Percentiles rank a stretch among this genome's conserved stretches.
Conservation (phyloP, 768 basidiomycete species). For the Boletus subcaerulescens region DNA sequence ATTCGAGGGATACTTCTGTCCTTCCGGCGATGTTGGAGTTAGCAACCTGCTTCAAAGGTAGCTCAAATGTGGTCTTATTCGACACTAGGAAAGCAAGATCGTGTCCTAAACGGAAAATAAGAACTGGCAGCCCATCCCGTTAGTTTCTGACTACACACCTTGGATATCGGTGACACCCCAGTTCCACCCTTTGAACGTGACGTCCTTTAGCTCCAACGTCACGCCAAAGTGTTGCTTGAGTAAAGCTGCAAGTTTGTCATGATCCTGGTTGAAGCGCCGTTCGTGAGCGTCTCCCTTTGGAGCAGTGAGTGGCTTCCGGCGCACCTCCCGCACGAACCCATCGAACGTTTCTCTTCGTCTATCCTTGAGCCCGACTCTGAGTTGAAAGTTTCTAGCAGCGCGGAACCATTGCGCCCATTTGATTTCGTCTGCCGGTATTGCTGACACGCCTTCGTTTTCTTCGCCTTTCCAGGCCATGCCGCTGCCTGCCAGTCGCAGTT, state of each 20-base stretch:
- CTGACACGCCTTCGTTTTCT: conserved; percentile 59
- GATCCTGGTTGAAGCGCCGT: conserved; percentile 55
- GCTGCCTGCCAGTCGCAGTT: conserved; percentile 82
- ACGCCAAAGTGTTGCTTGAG: conserved; percentile 87
- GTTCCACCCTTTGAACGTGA: conserved; percentile 94
- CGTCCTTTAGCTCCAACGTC: conserved; percentile 81
- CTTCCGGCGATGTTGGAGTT: conserved; percentile 98
- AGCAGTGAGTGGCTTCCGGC: background rate
- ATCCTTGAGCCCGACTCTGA: conserved; percentile 79
- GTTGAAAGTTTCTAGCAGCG: conserved; percentile 89
- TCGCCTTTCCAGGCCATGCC: conserved; percentile 95
- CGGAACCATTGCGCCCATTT: conserved; percentile 91
- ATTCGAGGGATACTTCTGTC: conserved; percentile 99
- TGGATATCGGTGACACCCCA: conserved; percentile 96
- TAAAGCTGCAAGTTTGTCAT: conserved; percentile 76
- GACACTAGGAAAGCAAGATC: conserved; percentile 90
- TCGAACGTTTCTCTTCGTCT: conserved; percentile 84
- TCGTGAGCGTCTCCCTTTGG: background rate
- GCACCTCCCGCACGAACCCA: conserved; percentile 86
- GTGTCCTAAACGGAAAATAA: conserved; percentile 52
- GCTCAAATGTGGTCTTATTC: conserved; percentile 84
- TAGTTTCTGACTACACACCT: conserved; percentile 47
- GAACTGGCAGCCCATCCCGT: background rate
- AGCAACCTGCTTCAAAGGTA: conserved; percentile 81
- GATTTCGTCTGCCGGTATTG: conserved; percentile 68